A percentile compares a stretch with the other conserved stretches of the same genome.
Evolutionary conservation across 2,329 filamentous ascomycete species (phyloP).

Genomic region (Verticillium zaregamsianum): DNA sequence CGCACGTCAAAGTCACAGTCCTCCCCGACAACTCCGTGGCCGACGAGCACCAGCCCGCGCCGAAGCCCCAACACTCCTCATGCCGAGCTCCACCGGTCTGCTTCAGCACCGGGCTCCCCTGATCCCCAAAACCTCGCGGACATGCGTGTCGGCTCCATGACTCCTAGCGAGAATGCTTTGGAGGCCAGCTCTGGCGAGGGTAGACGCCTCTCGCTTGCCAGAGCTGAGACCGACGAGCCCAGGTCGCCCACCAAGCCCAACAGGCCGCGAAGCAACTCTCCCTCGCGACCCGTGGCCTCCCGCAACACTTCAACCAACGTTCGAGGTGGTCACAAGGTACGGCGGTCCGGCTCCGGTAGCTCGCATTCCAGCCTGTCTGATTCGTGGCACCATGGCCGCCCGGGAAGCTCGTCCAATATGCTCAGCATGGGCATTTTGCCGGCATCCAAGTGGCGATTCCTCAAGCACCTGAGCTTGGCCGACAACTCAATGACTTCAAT

Average conservation of each 20-base stretch:
- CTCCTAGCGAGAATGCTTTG: slow-evolving; percentile 44
- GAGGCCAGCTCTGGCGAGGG: slow-evolving; percentile 33
- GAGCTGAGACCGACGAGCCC: slow-evolving; percentile 44
- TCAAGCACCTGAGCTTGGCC: slow-evolving; percentile 85
- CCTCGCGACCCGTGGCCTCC: slow-evolving; percentile 70
- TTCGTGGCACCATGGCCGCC: slow-evolving; percentile 54
- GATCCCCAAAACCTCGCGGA: slow-evolving; percentile 43
- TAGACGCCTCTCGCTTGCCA: slow-evolving; percentile 39
- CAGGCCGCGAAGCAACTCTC: slow-evolving; percentile 74
- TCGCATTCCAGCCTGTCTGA: slow-evolving; percentile 77
- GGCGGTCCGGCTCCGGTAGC: slow-evolving; percentile 85
- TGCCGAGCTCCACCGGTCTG: slow-evolving; percentile 63
- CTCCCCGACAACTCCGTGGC: slow-evolving; percentile 72
- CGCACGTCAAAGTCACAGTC: slow-evolving; percentile 82
- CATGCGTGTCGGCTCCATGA: slow-evolving; percentile 56
- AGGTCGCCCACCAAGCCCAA: slow-evolving; percentile 38
- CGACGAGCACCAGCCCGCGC: slow-evolving; percentile 50
- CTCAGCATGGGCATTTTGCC: slow-evolving; percentile 69
- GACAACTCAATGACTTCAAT: slow-evolving; percentile 88
- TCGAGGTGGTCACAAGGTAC: slow-evolving; percentile 69
- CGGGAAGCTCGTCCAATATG: slow-evolving; percentile 74
- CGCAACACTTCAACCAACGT: slow-evolving; percentile 66
- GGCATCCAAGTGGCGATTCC: slow-evolving; percentile 87
- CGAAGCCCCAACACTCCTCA: slow-evolving; percentile 61
- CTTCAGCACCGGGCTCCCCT: slow-evolving; percentile 63